Conservation (phyloP, 2,329 filamentous ascomycete genomes). For the Fusarium longipes region DNA sequence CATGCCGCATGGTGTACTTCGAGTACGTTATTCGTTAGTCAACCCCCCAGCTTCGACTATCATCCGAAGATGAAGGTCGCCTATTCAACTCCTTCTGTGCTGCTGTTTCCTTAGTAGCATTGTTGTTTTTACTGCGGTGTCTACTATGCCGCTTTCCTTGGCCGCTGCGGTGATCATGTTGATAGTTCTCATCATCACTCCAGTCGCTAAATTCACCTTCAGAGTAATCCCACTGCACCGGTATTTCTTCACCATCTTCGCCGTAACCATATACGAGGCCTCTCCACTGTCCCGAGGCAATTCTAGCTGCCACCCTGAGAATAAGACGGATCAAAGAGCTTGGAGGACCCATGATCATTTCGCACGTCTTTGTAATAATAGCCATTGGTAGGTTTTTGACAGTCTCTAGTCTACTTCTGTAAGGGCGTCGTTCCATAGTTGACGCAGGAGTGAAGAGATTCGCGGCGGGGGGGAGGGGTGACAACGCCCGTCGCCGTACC, state of each 20-base stretch:
- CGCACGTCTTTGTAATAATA: slow-evolving; percentile 80
- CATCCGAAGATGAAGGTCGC: slow-evolving; percentile 37
- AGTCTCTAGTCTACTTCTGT: slow-evolving; percentile 39
- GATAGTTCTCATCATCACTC: slow-evolving; percentile 63
- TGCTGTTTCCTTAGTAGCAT: neutral
- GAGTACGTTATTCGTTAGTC: slow-evolving; percentile 27
- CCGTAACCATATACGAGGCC: slow-evolving; percentile 67
- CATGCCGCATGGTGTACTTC: slow-evolving; percentile 2
- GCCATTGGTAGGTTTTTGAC: slow-evolving; percentile 55
- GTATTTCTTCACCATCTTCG: slow-evolving; percentile 64
- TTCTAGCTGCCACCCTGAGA: slow-evolving; percentile 81
- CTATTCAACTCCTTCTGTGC: slow-evolving; percentile 19
- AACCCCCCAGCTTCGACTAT: slow-evolving; percentile 44
- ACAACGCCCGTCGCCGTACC: slow-evolving; percentile 62
- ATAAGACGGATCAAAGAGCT: slow-evolving; percentile 82
- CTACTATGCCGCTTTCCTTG: slow-evolving; percentile 22
- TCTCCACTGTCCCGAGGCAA: slow-evolving; percentile 73
- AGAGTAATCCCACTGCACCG: slow-evolving; percentile 71
- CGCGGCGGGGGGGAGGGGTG: slow-evolving; percentile 74
- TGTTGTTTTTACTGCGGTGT: slow-evolving; percentile 18
- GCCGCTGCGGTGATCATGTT: slow-evolving; percentile 22
- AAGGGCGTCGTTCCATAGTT: slow-evolving; percentile 45
- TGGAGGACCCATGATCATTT: slow-evolving; percentile 83
- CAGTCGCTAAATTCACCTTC: slow-evolving; percentile 66
- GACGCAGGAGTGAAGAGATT: slow-evolving; percentile 69